A percentile compares a stretch with the other conserved stretches of the same genome.
Evolutionary conservation across 2,329 filamentous ascomycete species (phyloP).

Genomic region (Calonectria honghensis): DNA sequence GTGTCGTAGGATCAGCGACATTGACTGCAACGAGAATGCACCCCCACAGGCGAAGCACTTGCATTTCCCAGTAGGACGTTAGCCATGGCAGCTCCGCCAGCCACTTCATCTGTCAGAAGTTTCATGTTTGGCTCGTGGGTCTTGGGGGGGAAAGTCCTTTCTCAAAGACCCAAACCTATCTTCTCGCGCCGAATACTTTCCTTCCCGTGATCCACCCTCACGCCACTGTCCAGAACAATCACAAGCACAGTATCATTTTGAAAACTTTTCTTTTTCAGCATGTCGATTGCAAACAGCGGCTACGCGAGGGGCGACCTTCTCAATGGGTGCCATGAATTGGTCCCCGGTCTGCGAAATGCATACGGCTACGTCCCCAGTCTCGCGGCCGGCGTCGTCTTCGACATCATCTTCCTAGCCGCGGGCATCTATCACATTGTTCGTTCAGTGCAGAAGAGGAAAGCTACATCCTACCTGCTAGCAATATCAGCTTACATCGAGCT

Average conservation of each 20-base stretch:
- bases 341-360: conserved; percentile 46
- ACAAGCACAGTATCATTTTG: neutral
- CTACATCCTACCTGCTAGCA: conserved; percentile 45
- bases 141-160: neutral
- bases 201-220: neutral
- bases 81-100: neutral
- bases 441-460: conserved; percentile 47
- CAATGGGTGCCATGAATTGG: conserved; percentile 43
- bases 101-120: neutral
- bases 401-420: conserved; percentile 42
- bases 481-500: conserved; percentile 44
- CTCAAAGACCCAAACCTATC: neutral
- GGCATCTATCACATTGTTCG: conserved; percentile 46
- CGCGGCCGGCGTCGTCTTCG: conserved; percentile 47
- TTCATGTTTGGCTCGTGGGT: neutral
- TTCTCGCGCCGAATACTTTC: neutral
- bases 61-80: neutral
- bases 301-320: conserved; percentile 50
- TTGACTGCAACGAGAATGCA: neutral
- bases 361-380: conserved; percentile 50
- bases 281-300: conserved; percentile 43
- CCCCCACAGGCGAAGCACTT: neutral
- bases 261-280: neutral
- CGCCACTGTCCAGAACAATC: neutral
- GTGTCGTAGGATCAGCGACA: neutral